A percentile compares a stretch with the other conserved stretches of the same genome.
Evolutionary conservation across 2,329 filamentous ascomycete species (phyloP).

Genomic region (Exophiala oligosperma): DNA sequence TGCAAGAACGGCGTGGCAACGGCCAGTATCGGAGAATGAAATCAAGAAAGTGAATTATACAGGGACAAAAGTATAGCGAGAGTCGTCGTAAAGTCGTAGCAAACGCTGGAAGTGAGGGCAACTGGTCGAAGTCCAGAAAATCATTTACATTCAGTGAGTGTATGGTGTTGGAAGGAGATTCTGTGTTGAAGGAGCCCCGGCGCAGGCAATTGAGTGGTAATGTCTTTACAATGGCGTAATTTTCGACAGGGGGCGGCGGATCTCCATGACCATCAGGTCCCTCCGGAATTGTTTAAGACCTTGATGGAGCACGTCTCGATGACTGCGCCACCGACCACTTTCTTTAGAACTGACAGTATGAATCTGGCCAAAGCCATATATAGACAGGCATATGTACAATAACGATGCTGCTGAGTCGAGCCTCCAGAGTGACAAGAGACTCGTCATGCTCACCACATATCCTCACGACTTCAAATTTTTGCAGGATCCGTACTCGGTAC

Average conservation of each 20-base stretch:
- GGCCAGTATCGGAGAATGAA: constrained; percentile 6
- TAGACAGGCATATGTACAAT: too few relatives aligned
- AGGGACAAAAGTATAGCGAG: constrained; percentile 10
- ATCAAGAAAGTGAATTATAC: constrained; percentile 7
- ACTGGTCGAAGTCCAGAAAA: too few relatives aligned
- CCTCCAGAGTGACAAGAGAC: neutral
- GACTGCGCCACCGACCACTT: neutral
- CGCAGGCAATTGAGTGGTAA: neutral
- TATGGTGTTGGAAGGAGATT: too few relatives aligned
- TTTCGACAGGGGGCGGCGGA: neutral
- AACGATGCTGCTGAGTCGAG: too few relatives aligned
- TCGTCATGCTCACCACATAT: neutral
- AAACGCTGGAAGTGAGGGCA: constrained; percentile 3
- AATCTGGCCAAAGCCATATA: neutral
- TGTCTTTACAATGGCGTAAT: neutral
- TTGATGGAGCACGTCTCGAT: neutral
- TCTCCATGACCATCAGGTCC: neutral
- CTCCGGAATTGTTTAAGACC: neutral
- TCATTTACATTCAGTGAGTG: neutral
- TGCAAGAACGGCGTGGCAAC: neutral
- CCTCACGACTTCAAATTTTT: neutral
- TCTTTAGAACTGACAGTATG: neutral
- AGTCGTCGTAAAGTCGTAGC: constrained; percentile 20
- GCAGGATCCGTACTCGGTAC: neutral
- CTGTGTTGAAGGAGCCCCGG: too few relatives aligned